Evolutionary conservation across 2,329 filamentous ascomycete genomes (phyloP), one percentile per base, ranked within the genome.

Genomic region (Xenosphaeropsis pyriputrescens): DNA sequence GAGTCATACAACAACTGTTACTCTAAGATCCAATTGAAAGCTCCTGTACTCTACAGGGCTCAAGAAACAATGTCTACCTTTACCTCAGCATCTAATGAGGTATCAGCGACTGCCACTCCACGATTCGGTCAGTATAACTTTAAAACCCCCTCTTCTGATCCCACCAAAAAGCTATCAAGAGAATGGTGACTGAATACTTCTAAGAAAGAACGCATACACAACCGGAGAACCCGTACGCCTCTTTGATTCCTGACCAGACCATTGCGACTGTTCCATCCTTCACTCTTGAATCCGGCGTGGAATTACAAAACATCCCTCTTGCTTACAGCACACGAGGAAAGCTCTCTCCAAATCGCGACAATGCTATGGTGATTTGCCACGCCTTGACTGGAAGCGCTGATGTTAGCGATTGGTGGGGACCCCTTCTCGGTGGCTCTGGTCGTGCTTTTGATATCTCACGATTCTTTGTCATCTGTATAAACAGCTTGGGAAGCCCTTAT

Each of bases 201-300:
- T 55, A 74, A 76, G 72, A 70, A 74, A 75, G 71, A 68, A 68
- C 57, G 47, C 63, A 58, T 46, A 63, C 72, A 39, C 85, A 95
- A 60, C 77, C 83, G 52, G 89, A 95, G 64, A 98, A 96, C 62
- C 89, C 88, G 19, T 96, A 88, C 57, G 75, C 84, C 43, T 62
- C 70, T 45, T 69, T 96, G 53, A 93, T 98, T 37, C 79, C 85
- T 37, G 80, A 94, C 51, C 91, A 96, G 62, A 70, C 80, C 38
- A 81, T 93, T 52, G 85, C 82, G 40, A 74, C 91, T 43, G 74
- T 98, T 39, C 89, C 91, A 2, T 78, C 79, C 18, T 94, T 95
- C 58, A 86, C 81, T 7, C 81, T 98, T 47, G 91, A 98, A 59
- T 96, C 88, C 2, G 91, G 91, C 35, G 85, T 82, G 17, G 80